A percentile compares a stretch with the other conserved stretches of the same genome.
phyloP scores from a whole-genome alignment of 2,329 filamentous ascomycete genomes.

The Phaeosphaeriaceae sp. region DNA sequence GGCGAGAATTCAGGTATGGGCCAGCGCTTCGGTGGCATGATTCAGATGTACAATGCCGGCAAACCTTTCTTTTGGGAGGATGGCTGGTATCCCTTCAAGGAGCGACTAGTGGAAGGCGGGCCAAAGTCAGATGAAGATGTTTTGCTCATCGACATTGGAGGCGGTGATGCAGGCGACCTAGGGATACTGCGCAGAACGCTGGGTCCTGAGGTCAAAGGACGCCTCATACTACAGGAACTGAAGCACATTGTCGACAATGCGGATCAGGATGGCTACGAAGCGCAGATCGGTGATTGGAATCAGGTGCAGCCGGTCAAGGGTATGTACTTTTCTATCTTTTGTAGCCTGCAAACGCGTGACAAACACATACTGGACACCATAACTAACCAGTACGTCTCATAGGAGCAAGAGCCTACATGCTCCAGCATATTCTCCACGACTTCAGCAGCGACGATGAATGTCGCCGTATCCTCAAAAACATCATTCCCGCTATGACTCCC shows the following conservation, averaged over 20 bases:
- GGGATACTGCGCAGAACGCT: slow-evolving; percentile 6
- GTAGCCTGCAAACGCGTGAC: background rate
- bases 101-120: slow-evolving; percentile 7
- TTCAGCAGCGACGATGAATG: slow-evolving; percentile 10
- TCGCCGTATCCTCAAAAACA: slow-evolving; percentile 10
- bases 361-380: background rate
- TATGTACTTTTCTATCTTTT: background rate
- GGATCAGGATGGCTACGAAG: slow-evolving; percentile 11
- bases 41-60: slow-evolving; percentile 16
- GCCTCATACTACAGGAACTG: slow-evolving; percentile 19
- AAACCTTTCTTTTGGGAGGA: slow-evolving; percentile 17
- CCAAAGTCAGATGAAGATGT: slow-evolving; percentile 9
- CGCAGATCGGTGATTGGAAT: slow-evolving; percentile 12
- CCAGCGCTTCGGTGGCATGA: slow-evolving; percentile 13
- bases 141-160: slow-evolving; percentile 10
- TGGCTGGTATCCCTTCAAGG: slow-evolving; percentile 9
- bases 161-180: slow-evolving; percentile 8
- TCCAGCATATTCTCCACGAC: slow-evolving; percentile 13
- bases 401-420: slow-evolving; percentile 12
- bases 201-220: slow-evolving; percentile 10
- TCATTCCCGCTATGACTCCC: slow-evolving; percentile 13
- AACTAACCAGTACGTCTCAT: background rate
- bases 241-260: slow-evolving; percentile 14
- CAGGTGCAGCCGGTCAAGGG: slow-evolving; percentile 9
- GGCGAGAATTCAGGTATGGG: slow-evolving; percentile 13